Evolutionary conservation across 306 rosid genomes (phyloP).

Genomic region (Quercus suber): DNA sequence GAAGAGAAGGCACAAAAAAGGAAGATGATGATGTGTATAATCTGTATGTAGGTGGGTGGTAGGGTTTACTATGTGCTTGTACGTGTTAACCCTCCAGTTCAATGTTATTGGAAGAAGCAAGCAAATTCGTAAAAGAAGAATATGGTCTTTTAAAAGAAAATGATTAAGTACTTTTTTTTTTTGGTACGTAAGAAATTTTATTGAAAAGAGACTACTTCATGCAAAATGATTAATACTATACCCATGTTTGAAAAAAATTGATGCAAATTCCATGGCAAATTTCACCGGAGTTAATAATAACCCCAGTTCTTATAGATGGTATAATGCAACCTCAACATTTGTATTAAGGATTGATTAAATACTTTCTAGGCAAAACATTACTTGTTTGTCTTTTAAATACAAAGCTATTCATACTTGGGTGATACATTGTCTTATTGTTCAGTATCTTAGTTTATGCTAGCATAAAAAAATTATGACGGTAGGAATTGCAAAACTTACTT

Average conservation of each 20-base stretch:
- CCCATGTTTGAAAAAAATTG: no score
- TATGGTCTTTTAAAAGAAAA: background rate
- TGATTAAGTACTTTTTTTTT: background rate
- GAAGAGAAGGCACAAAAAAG: background rate
- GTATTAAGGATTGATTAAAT: background rate
- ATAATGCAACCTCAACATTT: background rate
- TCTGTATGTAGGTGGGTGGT: background rate
- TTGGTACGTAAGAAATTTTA: background rate
- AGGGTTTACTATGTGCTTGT: background rate
- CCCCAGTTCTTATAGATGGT: background rate
- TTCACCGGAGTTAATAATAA: background rate
- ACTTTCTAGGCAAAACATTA: background rate
- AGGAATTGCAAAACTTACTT: no score
- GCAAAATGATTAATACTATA: no score
- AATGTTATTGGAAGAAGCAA: background rate
- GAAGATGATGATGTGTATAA: no score
- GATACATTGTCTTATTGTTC: background rate
- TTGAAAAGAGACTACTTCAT: no score
- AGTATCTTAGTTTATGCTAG: background rate
- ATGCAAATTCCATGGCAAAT: background rate
- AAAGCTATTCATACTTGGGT: background rate
- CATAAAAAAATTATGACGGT: background rate
- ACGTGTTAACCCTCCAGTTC: background rate
- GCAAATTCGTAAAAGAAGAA: background rate
- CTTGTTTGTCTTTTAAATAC: background rate